Evolutionary conservation across 2,329 filamentous ascomycete genomes (phyloP).

Genomic region (Trichoderma pleuroti): DNA sequence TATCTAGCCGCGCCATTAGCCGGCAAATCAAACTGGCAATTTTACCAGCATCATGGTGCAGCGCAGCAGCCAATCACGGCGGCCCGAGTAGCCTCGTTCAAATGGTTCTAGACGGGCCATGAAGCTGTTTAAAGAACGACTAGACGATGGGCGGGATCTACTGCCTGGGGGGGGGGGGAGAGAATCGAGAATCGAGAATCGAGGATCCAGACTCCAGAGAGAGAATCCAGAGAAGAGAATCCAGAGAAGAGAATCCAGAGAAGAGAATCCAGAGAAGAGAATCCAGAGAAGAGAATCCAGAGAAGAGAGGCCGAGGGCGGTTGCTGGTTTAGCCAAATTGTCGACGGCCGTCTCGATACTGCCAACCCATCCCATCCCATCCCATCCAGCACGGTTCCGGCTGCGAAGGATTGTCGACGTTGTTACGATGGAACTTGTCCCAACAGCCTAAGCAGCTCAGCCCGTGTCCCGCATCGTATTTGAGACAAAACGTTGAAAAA

Average conservation of each 20-base stretch:
- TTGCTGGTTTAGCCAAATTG: constrained; percentile 10
- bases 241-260: neutral
- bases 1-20: neutral
- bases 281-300: neutral
- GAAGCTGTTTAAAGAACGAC: neutral
- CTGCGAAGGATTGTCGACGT: neutral
- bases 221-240: too few species aligned
- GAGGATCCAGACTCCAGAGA: neutral
- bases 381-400: neutral
- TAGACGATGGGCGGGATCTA: neutral
- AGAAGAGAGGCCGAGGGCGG: neutral
- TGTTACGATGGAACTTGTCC: too few species aligned
- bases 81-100: neutral
- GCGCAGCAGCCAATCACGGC: neutral
- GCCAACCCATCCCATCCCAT: too few species aligned
- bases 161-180: neutral
- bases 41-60: neutral
- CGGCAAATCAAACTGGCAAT: neutral
- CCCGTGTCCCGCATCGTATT: neutral
- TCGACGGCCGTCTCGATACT: neutral
- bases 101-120: constrained; percentile 2
- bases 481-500: neutral
- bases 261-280: too few species aligned
- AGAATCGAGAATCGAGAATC: neutral
- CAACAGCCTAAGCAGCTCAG: neutral